These are phyloP conservation scores for Colletotrichum sp. DNA, from an alignment of 2,329 filamentous ascomycete genomes.

Conservation along the genomic window DNA sequence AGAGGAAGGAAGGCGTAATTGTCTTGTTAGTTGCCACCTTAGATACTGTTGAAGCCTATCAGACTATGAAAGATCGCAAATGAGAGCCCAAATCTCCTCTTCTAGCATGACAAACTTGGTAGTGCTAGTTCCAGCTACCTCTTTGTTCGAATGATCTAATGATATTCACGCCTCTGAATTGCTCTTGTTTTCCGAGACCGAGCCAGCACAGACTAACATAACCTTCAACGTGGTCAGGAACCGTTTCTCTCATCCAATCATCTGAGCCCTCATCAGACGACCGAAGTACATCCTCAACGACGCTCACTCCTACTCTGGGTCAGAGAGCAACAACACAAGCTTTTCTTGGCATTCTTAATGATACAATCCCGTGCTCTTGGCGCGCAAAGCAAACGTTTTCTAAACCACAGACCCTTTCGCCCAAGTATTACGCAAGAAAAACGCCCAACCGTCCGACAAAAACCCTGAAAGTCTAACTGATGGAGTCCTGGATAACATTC, in stretches of 20 bases:
- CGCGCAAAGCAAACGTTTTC: neutral
- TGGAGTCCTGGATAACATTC: slow-evolving; percentile 37
- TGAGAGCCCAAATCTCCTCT: neutral
- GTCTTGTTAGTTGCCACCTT: neutral
- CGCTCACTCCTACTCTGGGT: too few relatives aligned
- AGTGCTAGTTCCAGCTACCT: neutral
- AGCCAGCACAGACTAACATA: neutral
- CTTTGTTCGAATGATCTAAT: neutral
- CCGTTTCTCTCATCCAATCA: neutral
- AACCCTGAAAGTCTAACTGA: slow-evolving; percentile 10
- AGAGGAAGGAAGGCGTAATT: neutral
- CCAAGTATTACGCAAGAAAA: neutral
- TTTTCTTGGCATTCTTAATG: neutral
- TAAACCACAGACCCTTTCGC: neutral
- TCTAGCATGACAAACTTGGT: neutral
- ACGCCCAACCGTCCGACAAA: neutral
- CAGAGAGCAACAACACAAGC: neutral
- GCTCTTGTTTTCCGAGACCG: neutral
- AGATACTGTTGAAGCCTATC: neutral
- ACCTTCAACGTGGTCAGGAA: neutral
- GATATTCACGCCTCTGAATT: neutral
- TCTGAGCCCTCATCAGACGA: neutral
- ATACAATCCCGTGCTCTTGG: neutral
- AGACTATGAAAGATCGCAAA: neutral
- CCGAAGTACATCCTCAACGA: neutral